These are phyloP conservation scores for Colletotrichum sp. DNA, from an alignment of 2,329 filamentous ascomycete genomes.

Conservation along the genomic window DNA sequence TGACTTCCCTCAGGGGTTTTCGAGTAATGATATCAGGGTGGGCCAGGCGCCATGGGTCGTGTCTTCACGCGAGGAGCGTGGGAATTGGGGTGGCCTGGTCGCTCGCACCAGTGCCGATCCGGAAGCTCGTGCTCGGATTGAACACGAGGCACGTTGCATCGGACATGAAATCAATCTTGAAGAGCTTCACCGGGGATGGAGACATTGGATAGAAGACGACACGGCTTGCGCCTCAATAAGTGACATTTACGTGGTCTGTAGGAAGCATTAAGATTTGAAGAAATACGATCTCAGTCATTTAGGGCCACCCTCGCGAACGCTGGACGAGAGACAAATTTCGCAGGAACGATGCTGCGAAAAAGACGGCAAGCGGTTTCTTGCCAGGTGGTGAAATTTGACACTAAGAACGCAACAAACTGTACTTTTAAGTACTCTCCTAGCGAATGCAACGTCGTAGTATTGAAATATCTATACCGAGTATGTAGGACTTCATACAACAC, in stretches of 20 bases:
- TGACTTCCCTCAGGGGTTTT: neutral
- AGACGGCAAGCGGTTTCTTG: neutral
- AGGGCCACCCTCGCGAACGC: rapidly evolving
- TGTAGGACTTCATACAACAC: neutral
- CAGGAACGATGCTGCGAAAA: neutral
- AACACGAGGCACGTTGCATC: neutral
- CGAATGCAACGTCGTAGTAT: neutral
- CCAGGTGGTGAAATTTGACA: neutral
- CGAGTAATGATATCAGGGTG: neutral
- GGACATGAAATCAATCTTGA: neutral
- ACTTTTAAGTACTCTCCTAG: neutral
- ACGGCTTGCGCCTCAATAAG: neutral
- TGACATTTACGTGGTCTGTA: neutral
- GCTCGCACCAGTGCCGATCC: neutral
- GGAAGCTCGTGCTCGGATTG: neutral
- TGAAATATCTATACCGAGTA: neutral
- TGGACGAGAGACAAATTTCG: neutral
- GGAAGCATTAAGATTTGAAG: neutral
- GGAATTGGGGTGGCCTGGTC: neutral
- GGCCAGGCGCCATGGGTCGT: neutral
- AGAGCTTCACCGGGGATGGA: neutral
- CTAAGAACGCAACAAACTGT: neutral
- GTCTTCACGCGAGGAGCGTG: neutral
- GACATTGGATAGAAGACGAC: neutral
- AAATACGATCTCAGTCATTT: neutral